A percentile compares a stretch with the other conserved stretches of the same genome.
These are phyloP conservation scores for Fusarium sarcochroum DNA, from an alignment of 2,329 filamentous ascomycete species.

Conservation along the genomic window DNA sequence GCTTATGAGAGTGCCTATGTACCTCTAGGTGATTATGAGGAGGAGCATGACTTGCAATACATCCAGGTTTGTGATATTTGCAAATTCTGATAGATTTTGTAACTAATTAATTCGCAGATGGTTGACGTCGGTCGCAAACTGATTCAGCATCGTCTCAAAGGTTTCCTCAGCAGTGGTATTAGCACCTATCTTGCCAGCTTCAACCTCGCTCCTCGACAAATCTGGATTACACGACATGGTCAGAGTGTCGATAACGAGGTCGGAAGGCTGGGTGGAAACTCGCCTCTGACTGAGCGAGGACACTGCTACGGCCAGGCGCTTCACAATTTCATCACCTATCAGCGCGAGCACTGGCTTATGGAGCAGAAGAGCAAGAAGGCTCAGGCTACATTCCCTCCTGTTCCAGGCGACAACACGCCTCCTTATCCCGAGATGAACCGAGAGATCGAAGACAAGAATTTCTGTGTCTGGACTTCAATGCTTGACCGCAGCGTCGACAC, in stretches of 20 bases:
- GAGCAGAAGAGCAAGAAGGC: conserved; percentile 84
- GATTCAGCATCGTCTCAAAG: conserved; percentile 88
- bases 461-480: conserved; percentile 99
- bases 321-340: conserved; percentile 84
- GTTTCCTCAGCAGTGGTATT: conserved; percentile 92
- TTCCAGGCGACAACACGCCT: conserved; percentile 91
- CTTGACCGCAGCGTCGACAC: conserved; percentile 90
- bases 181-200: conserved; percentile 97
- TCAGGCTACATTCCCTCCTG: conserved; percentile 87
- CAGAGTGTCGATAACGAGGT: conserved; percentile 89
- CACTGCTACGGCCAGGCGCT: conserved; percentile 83
- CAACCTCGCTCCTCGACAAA: conserved; percentile 93
- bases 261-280: conserved; percentile 93
- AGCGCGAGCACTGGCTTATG: conserved; percentile 85
- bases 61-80: conserved; percentile 72
- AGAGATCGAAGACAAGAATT: conserved; percentile 84
- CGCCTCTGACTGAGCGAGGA: conserved; percentile 84
- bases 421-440: conserved; percentile 88
- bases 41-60: conserved; percentile 91
- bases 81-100: neutral
- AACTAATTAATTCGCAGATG: conserved; percentile 70
- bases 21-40: conserved; percentile 90
- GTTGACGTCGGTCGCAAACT: conserved; percentile 97
- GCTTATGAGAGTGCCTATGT: conserved; percentile 97
- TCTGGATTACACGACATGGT: conserved; percentile 97